A percentile compares a stretch with the other conserved stretches of the same genome.
phyloP scores from a whole-genome alignment of 345 rosid genomes.

The Rhodamnia argentea region DNA sequence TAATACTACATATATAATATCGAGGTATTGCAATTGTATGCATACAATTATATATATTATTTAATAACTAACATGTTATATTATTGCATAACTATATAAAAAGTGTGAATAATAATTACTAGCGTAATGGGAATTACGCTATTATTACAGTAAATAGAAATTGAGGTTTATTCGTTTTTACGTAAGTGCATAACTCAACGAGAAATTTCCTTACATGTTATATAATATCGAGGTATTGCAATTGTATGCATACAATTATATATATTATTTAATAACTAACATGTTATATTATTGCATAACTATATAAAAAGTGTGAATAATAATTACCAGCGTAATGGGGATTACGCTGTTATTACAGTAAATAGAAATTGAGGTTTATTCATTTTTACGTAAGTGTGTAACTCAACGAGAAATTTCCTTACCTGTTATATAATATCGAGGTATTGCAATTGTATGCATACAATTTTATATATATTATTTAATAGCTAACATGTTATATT shows the following conservation, averaged over 20 bases:
- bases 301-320: background rate
- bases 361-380: too few relatives aligned
- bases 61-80: background rate
- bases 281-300: background rate
- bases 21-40: background rate
- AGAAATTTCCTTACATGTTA: too few relatives aligned
- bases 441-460: background rate
- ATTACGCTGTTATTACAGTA: background rate
- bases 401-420: too few relatives aligned
- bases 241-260: background rate
- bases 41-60: background rate
- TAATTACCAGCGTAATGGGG: background rate
- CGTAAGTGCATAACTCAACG: too few relatives aligned
- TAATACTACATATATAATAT: background rate
- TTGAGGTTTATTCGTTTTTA: too few relatives aligned
- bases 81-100: background rate
- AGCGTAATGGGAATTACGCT: background rate
- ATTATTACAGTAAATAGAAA: background rate
- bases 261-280: background rate
- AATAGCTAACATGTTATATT: background rate
- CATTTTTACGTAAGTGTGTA: too few relatives aligned
- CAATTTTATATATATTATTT: background rate
- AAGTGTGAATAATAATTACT: background rate
- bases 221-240: background rate
- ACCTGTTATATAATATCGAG: background rate